Base-by-base conservation (phyloP, 2,329 filamentous ascomycete genomes). In the Cladophialophora chaetospira region DNA sequence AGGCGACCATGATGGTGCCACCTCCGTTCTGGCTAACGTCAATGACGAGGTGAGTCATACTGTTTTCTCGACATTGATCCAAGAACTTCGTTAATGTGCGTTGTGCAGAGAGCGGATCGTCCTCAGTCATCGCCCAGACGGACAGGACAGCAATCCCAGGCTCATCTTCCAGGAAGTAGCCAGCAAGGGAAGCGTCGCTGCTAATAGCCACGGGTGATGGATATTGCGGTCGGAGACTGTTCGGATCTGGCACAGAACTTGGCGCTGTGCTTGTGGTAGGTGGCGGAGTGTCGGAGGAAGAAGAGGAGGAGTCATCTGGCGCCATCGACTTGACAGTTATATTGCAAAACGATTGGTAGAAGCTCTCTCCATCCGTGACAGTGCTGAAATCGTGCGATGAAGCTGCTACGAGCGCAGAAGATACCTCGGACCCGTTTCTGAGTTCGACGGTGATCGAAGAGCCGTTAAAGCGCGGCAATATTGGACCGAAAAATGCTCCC, bases 11-110 rank as follows among this genome's bases (percentile, higher is more conserved):
- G 9, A 82, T 66, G 42, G 70, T 70, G 1, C 86, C 86, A 28
- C 86, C 86, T 0, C 74, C 75, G 61, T 89, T 89, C 2, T 73
- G 76, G 2, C 80, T 77, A 5, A 88, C 66, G 61, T 88, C 86
- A 57, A 88, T 79, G 21, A 88, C 75, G 3, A 88, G 73, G 66
- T 82, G 84, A 11, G 73, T 81, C 66, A 84, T 85, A 2, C 76
- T 74, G 5, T n/a, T 31, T 13, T 53, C 13, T 13, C 50, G 50
- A n/a, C 50, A 77, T 44, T 72, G 69, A 0, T 72, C 69, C 15
- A 85, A 72, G 61, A 84, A 79, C 3, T 71, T 58, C 6, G 74
- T 66, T 55, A 77, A 70, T 0, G 60, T 65, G 5, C 19, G 31
- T 19, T 69, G 64, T 2, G 66, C 66, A 1, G 51, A 45, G 6